phyloP scores from a whole-genome alignment of 257 asterid species.

The Nicotiana knightiana region DNA sequence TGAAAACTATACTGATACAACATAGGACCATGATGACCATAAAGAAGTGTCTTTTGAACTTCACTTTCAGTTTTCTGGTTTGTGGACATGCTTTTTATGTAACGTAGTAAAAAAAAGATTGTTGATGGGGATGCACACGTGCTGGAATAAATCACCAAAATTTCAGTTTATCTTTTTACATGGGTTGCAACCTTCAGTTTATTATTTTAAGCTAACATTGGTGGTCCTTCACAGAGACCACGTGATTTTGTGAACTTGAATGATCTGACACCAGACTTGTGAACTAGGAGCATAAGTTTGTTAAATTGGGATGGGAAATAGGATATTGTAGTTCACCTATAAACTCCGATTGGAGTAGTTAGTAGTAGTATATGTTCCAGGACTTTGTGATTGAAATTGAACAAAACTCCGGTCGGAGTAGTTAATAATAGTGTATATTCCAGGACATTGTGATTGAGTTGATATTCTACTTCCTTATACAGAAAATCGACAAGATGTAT shows the following conservation, averaged over 20 bases:
- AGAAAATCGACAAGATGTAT: constrained; percentile 93
- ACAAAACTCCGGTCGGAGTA: no score
- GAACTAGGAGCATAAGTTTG: neutral
- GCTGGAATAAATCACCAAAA: neutral
- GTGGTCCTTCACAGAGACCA: neutral
- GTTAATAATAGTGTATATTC: neutral
- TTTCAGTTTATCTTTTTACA: neutral
- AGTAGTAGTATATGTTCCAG: neutral
- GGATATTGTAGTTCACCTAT: neutral
- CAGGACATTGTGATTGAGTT: neutral
- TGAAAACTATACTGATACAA: neutral
- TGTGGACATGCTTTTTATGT: neutral
- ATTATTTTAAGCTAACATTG: neutral
- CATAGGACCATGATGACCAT: constrained; percentile 8
- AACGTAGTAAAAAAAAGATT: neutral
- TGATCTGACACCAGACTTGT: neutral
- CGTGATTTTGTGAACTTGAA: neutral
- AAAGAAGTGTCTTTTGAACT: neutral
- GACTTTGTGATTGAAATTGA: neutral
- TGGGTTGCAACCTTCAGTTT: neutral
- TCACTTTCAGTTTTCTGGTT: neutral
- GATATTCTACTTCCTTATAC: constrained; percentile 16
- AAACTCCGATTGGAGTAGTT: neutral
- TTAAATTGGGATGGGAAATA: neutral
- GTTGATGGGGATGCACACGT: neutral